Evolutionary conservation across 257 asterid species (phyloP), one percentile per base, ranked within the genome.

Genomic region (Paulownia fortunei): DNA sequence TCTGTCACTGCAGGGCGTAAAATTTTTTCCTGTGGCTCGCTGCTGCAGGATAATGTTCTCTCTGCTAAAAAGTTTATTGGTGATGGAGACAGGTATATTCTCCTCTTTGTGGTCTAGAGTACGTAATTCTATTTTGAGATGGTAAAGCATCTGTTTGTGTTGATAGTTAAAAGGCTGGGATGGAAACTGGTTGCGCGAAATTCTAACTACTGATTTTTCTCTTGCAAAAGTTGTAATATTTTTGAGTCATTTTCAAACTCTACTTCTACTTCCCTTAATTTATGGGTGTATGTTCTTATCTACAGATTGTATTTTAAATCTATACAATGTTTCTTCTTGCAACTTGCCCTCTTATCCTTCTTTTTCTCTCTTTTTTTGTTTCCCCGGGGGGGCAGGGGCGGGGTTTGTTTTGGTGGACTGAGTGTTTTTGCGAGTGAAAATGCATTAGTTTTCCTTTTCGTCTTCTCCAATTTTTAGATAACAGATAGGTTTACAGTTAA

Each of bases 1-100:
- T 80, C 92, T 78, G 67, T 80, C 59, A 44, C 69, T 83, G 84
- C 86, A 19, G 97, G 86, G 68, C 82, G 72, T 63, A 82, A 84
- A 80, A 87, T 81, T 18, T 44, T 72, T 69, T 77, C 83, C 78
- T 87, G 97, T 78, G 83, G 87, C 87, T 82, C 96, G 80, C 77
- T 87, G 72, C 75, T 87, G 78, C 97, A 81, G 82, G 97, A 91
- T 67, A 86, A 83, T 69, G 78, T 69, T 80, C 79, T 66, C 75
- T 84, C 90, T 41, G 84, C 92, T 44, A 92, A 85, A 84, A 90
- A 80, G 81, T 61, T 81, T 36, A 42, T 63, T 67, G 90, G 85
- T 76, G 92, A 93, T 78, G 96, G 92, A 47, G 97, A 90, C 80
- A 96, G 99, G 99, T 96, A 90, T 24, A 37, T 58, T 66, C 42